These are phyloP conservation scores for Camellia oleifera DNA, from an alignment of 179 eudicot species.

Conservation along the genomic window DNA sequence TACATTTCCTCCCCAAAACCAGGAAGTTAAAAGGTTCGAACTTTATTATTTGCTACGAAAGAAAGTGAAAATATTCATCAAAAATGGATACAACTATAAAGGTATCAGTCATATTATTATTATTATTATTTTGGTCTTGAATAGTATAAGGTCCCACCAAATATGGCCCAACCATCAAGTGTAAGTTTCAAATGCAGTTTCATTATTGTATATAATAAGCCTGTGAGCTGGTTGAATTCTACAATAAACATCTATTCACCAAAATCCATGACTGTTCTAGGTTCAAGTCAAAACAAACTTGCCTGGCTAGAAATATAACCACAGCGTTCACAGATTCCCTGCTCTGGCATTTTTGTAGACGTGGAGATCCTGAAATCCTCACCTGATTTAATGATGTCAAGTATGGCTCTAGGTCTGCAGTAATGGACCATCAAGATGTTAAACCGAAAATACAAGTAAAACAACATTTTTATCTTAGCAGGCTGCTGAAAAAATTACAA, in stretches of 20 bases:
- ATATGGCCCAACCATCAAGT: neutral
- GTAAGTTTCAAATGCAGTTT: neutral
- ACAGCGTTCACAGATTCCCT: constrained; percentile 92
- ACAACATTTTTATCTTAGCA: neutral
- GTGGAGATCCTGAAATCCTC: constrained; percentile 92
- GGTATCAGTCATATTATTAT: too few relatives aligned
- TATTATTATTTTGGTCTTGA: neutral
- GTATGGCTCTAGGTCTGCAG: constrained; percentile 88
- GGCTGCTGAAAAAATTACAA: neutral
- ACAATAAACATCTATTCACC: neutral
- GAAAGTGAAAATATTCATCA: neutral
- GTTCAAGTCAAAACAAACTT: constrained; percentile 12
- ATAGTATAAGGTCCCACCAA: neutral
- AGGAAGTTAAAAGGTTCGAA: neutral
- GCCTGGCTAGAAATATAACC: constrained; percentile 98
- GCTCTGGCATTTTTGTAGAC: constrained; percentile 95
- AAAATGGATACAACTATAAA: neutral
- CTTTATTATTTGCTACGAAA: neutral
- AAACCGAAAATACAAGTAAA: neutral
- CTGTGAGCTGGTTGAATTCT: neutral
- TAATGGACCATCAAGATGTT: constrained; percentile 7
- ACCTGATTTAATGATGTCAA: constrained; percentile 95
- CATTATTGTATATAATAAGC: neutral
- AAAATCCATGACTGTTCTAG: neutral
- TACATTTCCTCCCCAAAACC: neutral